Evolutionary conservation across 2,329 filamentous ascomycete genomes (phyloP).

Genomic region (Ceratocystis destructans): DNA sequence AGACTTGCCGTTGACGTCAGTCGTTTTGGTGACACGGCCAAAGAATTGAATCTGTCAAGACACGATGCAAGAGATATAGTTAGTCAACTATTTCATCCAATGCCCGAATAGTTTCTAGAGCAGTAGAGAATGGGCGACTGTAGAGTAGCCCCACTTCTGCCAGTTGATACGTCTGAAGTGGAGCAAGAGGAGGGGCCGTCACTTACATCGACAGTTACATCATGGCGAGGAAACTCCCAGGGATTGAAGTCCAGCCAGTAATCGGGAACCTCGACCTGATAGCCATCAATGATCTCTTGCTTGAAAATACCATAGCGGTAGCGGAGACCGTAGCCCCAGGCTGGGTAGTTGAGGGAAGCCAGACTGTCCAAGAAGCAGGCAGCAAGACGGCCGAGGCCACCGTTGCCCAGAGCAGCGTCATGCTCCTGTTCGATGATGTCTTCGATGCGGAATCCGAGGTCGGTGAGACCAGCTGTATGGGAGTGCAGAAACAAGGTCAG

Average conservation of each 20-base stretch:
- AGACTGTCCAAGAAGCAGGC: slow-evolving; percentile 96
- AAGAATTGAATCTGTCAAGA: slow-evolving; percentile 69
- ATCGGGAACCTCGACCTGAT: slow-evolving; percentile 94
- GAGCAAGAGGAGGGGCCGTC: background rate
- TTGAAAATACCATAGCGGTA: slow-evolving; percentile 99
- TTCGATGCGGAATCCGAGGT: slow-evolving; percentile 93
- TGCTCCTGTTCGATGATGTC: slow-evolving; percentile 91
- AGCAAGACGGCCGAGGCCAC: slow-evolving; percentile 83
- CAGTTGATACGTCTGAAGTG: background rate
- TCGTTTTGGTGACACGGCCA: slow-evolving; percentile 62
- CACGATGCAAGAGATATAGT: background rate
- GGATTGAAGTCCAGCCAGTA: slow-evolving; percentile 99
- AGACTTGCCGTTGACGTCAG: slow-evolving; percentile 62
- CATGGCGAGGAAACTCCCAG: slow-evolving; percentile 94
- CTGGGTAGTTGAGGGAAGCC: slow-evolving; percentile 85
- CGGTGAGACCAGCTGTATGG: slow-evolving; percentile 58
- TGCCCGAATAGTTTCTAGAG: too few species aligned
- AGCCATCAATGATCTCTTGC: slow-evolving; percentile 95
- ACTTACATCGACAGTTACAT: slow-evolving; percentile 75
- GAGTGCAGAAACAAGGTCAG: slow-evolving; percentile 20
- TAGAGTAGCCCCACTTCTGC: background rate
- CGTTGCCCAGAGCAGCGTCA: slow-evolving; percentile 90
- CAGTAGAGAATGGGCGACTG: background rate
- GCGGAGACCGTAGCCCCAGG: slow-evolving; percentile 91
- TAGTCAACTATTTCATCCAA: background rate